phyloP scores from a whole-genome alignment of 495 filamentous ascomycete genomes.

The Aspergillus ellipticus region DNA sequence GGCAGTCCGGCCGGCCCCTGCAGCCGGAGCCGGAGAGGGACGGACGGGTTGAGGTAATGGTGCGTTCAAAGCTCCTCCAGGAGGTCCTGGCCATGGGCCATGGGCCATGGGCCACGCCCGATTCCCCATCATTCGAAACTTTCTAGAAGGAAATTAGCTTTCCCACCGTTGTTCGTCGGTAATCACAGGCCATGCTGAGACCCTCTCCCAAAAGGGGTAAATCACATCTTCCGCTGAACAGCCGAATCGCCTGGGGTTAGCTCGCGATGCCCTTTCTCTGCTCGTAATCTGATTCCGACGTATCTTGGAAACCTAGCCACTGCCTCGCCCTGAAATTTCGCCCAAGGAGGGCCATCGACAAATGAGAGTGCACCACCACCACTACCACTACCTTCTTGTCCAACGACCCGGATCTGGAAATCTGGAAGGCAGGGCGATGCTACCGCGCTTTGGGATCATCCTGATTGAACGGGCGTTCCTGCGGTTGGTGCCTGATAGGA shows the following conservation, averaged over 20 bases:
- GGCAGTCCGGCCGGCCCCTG: slow-evolving; percentile 1
- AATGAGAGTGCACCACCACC: not conserved
- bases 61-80: slow-evolving; percentile 7
- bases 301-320: not conserved
- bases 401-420: not conserved
- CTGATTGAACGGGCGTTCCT: not conserved
- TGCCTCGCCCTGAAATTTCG: not conserved
- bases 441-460: not conserved
- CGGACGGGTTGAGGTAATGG: slow-evolving; percentile 2
- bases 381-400: not conserved
- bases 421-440: not conserved
- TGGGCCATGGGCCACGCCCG: slow-evolving; percentile 5
- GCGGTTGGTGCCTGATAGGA: slow-evolving; percentile 3
- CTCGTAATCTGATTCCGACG: slow-evolving; percentile 1
- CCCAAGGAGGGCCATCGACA: not conserved
- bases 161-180: slow-evolving; percentile 18
- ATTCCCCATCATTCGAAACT: slow-evolving; percentile 22
- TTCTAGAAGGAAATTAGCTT: slow-evolving; percentile 31
- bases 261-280: not conserved
- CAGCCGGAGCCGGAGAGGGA: not conserved
- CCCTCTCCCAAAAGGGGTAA: slow-evolving; percentile 11
- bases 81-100: too few relatives aligned
- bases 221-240: not conserved
- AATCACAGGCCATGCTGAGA: slow-evolving; percentile 5
- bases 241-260: slow-evolving; percentile 5